These are phyloP conservation scores for Leishmania turanica DNA, from an alignment of 208 protist species.

Conservation along the genomic window DNA sequence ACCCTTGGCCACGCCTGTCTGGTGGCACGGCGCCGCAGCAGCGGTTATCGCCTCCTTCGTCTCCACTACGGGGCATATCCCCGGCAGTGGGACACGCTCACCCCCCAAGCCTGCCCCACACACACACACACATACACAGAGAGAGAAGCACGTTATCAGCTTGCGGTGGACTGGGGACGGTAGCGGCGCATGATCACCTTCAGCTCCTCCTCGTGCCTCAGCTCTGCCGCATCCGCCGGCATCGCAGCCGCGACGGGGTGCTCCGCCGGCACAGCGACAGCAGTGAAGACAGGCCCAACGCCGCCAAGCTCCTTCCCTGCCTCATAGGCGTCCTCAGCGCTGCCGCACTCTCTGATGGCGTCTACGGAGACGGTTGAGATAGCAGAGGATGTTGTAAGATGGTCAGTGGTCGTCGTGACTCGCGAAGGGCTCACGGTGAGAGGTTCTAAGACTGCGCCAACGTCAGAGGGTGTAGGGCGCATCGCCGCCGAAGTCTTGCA, in stretches of 20 bases:
- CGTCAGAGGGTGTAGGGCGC: not conserved
- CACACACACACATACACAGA: not conserved
- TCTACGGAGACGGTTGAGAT: not conserved
- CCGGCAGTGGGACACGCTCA: not conserved
- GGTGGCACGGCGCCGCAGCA: not conserved
- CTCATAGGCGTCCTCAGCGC: not conserved
- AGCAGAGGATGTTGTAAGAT: not conserved
- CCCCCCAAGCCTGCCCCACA: not conserved
- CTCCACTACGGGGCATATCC: not conserved
- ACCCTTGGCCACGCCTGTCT: not conserved
- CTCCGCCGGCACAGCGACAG: not conserved
- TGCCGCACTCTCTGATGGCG: not conserved
- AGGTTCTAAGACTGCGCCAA: not conserved
- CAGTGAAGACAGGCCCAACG: not conserved
- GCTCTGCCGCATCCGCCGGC: not conserved
- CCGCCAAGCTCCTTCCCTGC: not conserved
- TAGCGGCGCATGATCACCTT: conserved; percentile 25
- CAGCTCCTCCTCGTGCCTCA: conserved; percentile 18
- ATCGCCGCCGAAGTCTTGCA: too few relatives aligned
- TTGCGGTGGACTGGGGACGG: not conserved
- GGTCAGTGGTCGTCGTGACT: not conserved
- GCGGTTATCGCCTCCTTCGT: not conserved
- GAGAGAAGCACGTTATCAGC: not conserved
- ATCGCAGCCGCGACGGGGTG: not conserved
- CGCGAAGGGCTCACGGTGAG: not conserved